These are phyloP conservation scores for Margaritispora aquatica DNA, from an alignment of 495 filamentous ascomycete genomes.

Conservation along the genomic window DNA sequence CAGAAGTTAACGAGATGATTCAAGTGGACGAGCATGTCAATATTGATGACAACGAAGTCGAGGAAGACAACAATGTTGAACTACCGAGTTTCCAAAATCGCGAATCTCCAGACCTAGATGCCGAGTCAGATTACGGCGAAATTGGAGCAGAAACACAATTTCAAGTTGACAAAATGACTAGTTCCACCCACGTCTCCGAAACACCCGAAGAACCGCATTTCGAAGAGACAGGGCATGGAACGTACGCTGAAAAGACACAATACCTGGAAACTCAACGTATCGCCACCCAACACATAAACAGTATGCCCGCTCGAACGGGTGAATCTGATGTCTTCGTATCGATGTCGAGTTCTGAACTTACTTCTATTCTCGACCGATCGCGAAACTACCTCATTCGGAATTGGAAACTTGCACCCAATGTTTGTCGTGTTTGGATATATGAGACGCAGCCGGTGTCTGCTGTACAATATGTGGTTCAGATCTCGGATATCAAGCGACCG, in stretches of 20 bases:
- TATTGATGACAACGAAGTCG: too few relatives aligned
- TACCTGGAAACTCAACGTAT: constrained; percentile 44
- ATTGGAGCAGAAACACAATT: constrained; percentile 30
- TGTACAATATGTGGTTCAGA: constrained; percentile 43
- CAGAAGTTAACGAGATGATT: too few relatives aligned
- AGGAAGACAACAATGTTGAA: too few relatives aligned
- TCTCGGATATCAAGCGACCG: constrained; percentile 32
- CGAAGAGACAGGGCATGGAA: constrained; percentile 14
- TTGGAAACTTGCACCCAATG: constrained; percentile 34
- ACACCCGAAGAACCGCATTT: not conserved
- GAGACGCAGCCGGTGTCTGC: constrained; percentile 30
- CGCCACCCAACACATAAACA: constrained; percentile 33
- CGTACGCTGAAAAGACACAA: constrained; percentile 34
- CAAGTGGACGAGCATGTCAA: too few relatives aligned
- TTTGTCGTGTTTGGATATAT: constrained; percentile 43
- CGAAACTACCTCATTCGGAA: constrained; percentile 40
- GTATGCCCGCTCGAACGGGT: constrained; percentile 38
- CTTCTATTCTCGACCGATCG: constrained; percentile 31
- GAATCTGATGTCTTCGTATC: constrained; percentile 42
- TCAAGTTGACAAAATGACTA: constrained; percentile 10
- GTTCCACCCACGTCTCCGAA: not conserved
- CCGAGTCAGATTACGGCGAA: constrained; percentile 29
- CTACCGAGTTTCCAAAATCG: constrained; percentile 6
- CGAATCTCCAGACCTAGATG: not conserved
- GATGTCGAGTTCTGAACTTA: constrained; percentile 32